Percentiles rank a stretch among this genome's conserved stretches.
These are phyloP conservation scores for Claviceps purpurea DNA, from an alignment of 2,329 filamentous ascomycete species.

Conservation along the genomic window DNA sequence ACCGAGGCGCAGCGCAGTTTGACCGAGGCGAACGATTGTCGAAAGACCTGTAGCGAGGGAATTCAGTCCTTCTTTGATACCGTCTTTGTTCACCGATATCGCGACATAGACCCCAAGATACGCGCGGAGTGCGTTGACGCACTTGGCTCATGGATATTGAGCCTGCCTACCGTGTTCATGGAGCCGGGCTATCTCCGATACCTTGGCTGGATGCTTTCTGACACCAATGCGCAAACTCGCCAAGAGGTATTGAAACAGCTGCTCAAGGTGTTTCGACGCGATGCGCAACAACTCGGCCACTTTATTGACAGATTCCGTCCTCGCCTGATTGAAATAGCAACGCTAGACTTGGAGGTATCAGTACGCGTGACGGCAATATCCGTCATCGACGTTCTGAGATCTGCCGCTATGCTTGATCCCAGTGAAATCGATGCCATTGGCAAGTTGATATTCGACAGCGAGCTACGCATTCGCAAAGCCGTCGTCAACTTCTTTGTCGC, in stretches of 20 bases:
- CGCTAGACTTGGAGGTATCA: conserved; percentile 64
- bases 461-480: conserved; percentile 72
- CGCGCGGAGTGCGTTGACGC: conserved; percentile 78
- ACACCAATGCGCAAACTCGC: conserved; percentile 59
- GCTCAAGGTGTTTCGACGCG: conserved; percentile 62
- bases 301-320: conserved; percentile 88
- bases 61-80: conserved; percentile 83
- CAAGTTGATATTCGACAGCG: conserved; percentile 77
- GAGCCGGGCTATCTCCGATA: conserved; percentile 85
- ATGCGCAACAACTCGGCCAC: conserved; percentile 70
- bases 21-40: conserved; percentile 54
- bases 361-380: conserved; percentile 73
- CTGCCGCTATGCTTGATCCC: conserved; percentile 77
- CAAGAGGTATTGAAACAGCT: conserved; percentile 82
- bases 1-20: conserved; percentile 60
- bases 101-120: conserved; percentile 83
- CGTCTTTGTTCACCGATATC: conserved; percentile 89
- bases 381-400: conserved; percentile 68
- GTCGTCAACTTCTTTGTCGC: conserved; percentile 84
- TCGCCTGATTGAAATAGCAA: conserved; percentile 85
- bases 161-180: conserved; percentile 76
- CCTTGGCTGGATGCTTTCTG: conserved; percentile 88
- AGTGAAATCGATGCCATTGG: conserved; percentile 83
- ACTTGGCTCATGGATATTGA: conserved; percentile 77
- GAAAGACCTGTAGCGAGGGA: conserved; percentile 54